Evolutionary conservation across 441 rosid genomes (phyloP), one percentile per base, ranked within the genome.

Genomic region (Euphorbia schlechtendalii): DNA sequence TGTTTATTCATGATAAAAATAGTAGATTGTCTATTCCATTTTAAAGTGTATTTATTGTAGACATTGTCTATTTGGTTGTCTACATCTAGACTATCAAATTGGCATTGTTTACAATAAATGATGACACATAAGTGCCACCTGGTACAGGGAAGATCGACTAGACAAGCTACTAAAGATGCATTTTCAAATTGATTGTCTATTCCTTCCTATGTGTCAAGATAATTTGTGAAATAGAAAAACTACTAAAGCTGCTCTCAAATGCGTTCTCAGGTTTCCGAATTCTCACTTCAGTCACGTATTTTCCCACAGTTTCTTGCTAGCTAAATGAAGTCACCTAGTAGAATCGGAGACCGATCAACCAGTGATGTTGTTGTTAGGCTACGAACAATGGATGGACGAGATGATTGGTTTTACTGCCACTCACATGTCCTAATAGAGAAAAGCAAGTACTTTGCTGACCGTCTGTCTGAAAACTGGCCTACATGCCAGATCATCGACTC

Each of bases 401-500:
- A 90, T 56, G 96, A 90, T 54, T 79, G 96, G 93, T 74, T 94
- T 60, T 90, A 90, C 65, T 90, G 99, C 67, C 96, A 94, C 71
- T 88, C 96, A 56, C 66, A 78, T 46, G 73, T 90, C 69, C 86
- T 94, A 61, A 72, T 65, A 61, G 87, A 78, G 69, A 90, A 77
- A 63, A 82, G 92, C 86, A 82, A 84, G 58, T 94, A 89, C 74
- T 90, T 91, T 72, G 85, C 90, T 17, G 92, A 89, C 20, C 94
- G 92, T 36, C 97, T 94, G 67, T 90, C 96, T 57, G 94, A 91
- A 59, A 79, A 77, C 68, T 88, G 97, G 99, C 97, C 97, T 22
- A 90, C 93, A 25, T 87, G 92, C 76, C 96, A 88, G 85, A 90
- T 90, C 69, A 83, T 94, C 67, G 97, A 90, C 75, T 89, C 96